Evolutionary conservation across 257 asterid species (phyloP).

Genomic region (Solanum stenotomum): DNA sequence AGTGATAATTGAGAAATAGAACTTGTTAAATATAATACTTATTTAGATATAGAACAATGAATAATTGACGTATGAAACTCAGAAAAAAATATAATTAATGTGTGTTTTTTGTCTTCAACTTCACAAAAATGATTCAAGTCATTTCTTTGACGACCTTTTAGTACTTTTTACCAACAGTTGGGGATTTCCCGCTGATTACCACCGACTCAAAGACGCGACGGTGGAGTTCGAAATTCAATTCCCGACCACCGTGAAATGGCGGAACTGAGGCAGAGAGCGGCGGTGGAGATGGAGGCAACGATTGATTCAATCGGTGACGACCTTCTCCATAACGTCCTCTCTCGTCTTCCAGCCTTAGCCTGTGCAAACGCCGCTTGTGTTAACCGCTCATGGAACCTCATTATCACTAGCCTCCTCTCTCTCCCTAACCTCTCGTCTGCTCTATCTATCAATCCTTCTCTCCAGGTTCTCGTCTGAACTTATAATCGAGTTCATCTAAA

Average conservation of each 20-base stretch:
- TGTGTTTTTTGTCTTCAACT: not conserved
- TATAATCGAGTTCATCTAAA: not conserved
- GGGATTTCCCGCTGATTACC: not conserved
- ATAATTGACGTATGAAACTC: no score
- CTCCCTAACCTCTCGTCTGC: conserved; percentile 65
- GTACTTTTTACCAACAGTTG: not conserved
- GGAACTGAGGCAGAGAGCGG: not conserved
- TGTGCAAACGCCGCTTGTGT: conserved; percentile 80
- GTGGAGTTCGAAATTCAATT: not conserved
- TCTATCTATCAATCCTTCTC: conserved; percentile 44
- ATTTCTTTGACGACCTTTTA: not conserved
- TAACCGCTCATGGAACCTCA: conserved; percentile 61
- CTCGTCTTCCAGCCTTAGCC: conserved; percentile 58
- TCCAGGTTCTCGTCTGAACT: conserved; percentile 19
- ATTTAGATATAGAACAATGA: no score
- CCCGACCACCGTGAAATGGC: not conserved
- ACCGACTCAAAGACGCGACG: not conserved
- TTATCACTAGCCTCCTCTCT: conserved; percentile 47
- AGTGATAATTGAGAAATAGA: not conserved
- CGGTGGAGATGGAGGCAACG: not conserved
- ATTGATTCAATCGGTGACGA: conserved; percentile 53
- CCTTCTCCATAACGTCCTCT: conserved; percentile 41
- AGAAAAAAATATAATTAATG: no score
- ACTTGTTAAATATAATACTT: no score
- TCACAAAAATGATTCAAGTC: not conserved